Evolutionary conservation across 179 eudicot genomes (phyloP).

Genomic region (Beta lomatogona): DNA sequence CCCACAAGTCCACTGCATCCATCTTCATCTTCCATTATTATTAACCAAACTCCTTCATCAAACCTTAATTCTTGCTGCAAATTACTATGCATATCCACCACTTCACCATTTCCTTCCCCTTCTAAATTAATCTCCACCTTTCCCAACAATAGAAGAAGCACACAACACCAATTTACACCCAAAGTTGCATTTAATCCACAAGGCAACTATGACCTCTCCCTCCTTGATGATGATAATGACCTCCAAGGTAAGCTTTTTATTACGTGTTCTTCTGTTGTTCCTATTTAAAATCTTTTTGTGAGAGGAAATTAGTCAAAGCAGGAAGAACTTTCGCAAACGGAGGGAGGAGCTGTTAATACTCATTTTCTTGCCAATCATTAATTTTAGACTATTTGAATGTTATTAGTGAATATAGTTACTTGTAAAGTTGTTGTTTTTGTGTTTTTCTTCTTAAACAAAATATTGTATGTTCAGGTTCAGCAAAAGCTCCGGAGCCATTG

Average conservation of each 20-base stretch:
- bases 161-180: conserved; percentile 38
- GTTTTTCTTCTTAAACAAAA: conserved; percentile 16
- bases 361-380: too few species aligned
- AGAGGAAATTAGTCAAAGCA: too few species aligned
- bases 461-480: background rate
- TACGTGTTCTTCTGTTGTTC: too few species aligned
- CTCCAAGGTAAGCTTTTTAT: conserved; percentile 32
- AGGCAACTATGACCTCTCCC: conserved; percentile 70
- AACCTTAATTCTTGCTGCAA: background rate
- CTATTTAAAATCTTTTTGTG: too few species aligned
- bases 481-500: conserved; percentile 53
- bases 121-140: background rate
- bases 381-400: background rate
- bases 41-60: background rate
- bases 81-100: background rate
- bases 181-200: conserved; percentile 87
- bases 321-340: too few species aligned
- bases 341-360: too few species aligned
- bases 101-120: background rate
- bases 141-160: background rate
- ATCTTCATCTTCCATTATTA: conserved; percentile 4
- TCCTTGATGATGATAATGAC: conserved; percentile 48
- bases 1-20: conserved; percentile 12
- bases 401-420: background rate
- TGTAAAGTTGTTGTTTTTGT: background rate